Base-by-base conservation (phyloP, 179 eudicot species). In the Spinacia oleracea region DNA sequence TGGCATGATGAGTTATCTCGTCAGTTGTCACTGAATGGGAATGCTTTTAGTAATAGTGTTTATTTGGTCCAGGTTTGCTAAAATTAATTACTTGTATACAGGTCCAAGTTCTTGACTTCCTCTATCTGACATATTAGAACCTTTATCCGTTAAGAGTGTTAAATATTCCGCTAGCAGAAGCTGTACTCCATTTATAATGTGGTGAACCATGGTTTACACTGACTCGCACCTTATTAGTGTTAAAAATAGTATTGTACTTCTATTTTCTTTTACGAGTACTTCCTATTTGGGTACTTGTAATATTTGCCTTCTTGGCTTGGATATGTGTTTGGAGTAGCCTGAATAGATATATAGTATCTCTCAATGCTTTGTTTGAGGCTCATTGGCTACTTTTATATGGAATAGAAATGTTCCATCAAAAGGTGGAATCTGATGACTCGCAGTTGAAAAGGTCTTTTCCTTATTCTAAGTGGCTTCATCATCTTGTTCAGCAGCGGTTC, bases 381-480 rank as follows among this genome's bases (percentile, higher is more conserved):
- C 60, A 50, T 78, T 70, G 70, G 58, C 21, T 69, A 55, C 68
- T 69, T 78, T 78, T 40, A 40, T 50, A 43, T 77, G 73, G 73
- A 59, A 67, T 56, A 78, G 75, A 78, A 50, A 40, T 70, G 59
- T 58, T 70, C 43, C 58, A 55, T 69, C 64, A 55, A 56, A 78
- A 70, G 80, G 74, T 70, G 75, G 75, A 78, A 70, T 78, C 45
- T 77, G 65, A 53, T 77, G 79, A 67, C 48, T 77, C 11, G 79
- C 73, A 77, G 73, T 70, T 77, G 79, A 38, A 78, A 68, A 56
- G 80, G 80, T 59, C 75, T 70, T 78, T 29, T 78, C 75, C 75
- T 70, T 43, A 59, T 43, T 78, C 60, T 29, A 71, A 70, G 67
- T 58, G 81, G 76, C 81, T 78, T 70, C 81, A 45, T 78, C 70